Base-by-base conservation (phyloP, 208 protist species). In the Crithidia sp. region DNA sequence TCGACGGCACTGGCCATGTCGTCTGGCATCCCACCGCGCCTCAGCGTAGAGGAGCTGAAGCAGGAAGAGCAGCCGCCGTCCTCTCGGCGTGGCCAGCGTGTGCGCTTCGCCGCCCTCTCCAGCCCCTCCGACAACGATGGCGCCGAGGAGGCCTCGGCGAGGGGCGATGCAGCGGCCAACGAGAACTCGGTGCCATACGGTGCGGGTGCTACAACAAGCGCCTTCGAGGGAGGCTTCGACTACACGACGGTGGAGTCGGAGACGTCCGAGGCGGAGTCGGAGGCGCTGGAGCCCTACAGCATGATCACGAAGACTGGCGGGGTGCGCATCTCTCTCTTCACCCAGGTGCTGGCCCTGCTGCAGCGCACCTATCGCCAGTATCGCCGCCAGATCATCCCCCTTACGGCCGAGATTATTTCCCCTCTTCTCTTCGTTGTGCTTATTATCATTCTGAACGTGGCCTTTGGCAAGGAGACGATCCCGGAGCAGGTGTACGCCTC, bases 361-460 rank as follows among this genome's bases (percentile, higher is more conserved):
- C 63, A 85, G 65, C 79, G 85, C 57, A 81, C 74, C 44, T 54
- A 53, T 28, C 77, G 71, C 28, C 82, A 87, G 77, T 72, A 71
- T 44, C 47, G 64, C 67, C 82, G 71, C 0, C 54, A 64, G n/a
- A 79, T 81, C 56, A n/a, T 74, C 28, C 8, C 44, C 44, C 56
- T 87, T 4, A 2, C 84, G 16, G 56, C 71, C 12, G 86, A 91
- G 74, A 17, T 91, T 16, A 14, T 85, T 45, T 62, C 83, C 0
- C 86, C 86, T 7, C 49, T 88, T 13, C n/a, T 91, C 45, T 91
- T 91, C 59, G 71, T 88, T 2, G 45, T 77, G 8, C 58, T 86
- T 40, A 47, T 86, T 10, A 77, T 88, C 52, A 67, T 88, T n/a
- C 45, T 91, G 4, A 63, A 83, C 54, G 56, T 75, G 43, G 67